Evolutionary conservation across 805 yeast genomes (phyloP).

Genomic region (Lachancea sp.): DNA sequence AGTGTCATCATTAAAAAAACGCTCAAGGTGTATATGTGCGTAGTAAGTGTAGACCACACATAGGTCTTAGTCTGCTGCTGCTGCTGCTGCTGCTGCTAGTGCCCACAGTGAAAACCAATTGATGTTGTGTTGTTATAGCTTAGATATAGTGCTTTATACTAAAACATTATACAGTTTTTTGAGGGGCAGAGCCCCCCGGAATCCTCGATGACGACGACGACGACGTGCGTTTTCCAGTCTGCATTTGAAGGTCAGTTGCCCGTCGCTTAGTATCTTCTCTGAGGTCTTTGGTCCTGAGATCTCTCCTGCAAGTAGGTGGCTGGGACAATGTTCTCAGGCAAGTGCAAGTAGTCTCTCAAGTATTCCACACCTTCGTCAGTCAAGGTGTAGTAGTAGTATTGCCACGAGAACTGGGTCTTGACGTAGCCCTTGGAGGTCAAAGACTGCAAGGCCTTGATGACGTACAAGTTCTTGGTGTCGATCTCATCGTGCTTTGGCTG

Average conservation of each 20-base stretch:
- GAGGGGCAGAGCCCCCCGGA: background rate
- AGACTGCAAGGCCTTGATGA: constrained; percentile 98
- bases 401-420: constrained; percentile 99
- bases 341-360: constrained; percentile 96
- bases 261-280: constrained; percentile 31
- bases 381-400: constrained; percentile 99
- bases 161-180: constrained; percentile 7
- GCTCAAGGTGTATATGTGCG: too few species aligned
- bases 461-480: constrained; percentile 96
- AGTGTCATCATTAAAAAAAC: too few species aligned
- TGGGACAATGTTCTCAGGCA: constrained; percentile 98
- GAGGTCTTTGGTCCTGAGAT: constrained; percentile 70
- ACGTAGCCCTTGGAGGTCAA: constrained; percentile 98
- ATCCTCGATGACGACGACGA: background rate
- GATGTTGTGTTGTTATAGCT: constrained; percentile 4
- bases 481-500: constrained; percentile 97
- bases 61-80: too few species aligned
- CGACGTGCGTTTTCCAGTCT: background rate
- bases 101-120: constrained; percentile 3
- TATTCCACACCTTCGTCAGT: constrained; percentile 99
- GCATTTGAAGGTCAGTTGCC: background rate
- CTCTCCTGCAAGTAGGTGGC: constrained; percentile 94
- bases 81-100: too few species aligned
- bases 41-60: too few species aligned
- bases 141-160: constrained; percentile 9